Conservation (phyloP, 805 yeast genomes). For the Ogataea dorogensis region DNA sequence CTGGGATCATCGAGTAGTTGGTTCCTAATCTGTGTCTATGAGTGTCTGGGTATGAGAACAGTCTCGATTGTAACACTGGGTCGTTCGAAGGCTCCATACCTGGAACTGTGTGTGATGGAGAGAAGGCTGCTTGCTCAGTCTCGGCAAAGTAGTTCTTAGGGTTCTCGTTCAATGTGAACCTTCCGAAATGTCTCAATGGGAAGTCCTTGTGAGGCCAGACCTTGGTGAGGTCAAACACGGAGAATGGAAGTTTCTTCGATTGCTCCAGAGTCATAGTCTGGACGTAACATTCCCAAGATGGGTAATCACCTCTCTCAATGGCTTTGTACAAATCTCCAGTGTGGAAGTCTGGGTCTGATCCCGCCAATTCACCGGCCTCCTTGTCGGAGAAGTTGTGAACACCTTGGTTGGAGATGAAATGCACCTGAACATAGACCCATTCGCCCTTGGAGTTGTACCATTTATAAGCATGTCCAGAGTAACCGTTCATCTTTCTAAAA, state of each 20-base stretch:
- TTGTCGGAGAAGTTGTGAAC: constrained; percentile 51
- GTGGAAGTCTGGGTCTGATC: constrained; percentile 79
- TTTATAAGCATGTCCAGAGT: constrained; percentile 81
- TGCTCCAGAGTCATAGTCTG: constrained; percentile 86
- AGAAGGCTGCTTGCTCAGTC: constrained; percentile 81
- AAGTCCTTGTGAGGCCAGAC: constrained; percentile 87
- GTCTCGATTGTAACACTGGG: constrained; percentile 79
- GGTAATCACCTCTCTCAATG: constrained; percentile 73
- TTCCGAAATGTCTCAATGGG: constrained; percentile 86
- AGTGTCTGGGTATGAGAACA: constrained; percentile 82
- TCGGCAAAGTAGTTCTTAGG: constrained; percentile 87
- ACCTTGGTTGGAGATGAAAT: constrained; percentile 62
- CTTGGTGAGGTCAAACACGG: constrained; percentile 87
- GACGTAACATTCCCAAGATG: constrained; percentile 82
- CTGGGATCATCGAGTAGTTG: constrained; percentile 84
- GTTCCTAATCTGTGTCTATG: constrained; percentile 79
- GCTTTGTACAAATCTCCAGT: constrained; percentile 77
- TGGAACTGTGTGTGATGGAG: constrained; percentile 83
- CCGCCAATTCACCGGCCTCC: constrained; percentile 65
- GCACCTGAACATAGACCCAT: constrained; percentile 78
- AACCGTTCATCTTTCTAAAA: constrained; percentile 78
- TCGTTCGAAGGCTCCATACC: constrained; percentile 81
- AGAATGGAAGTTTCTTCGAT: constrained; percentile 71
- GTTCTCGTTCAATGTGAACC: constrained; percentile 73
- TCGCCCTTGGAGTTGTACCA: constrained; percentile 75